These are phyloP conservation scores for Wickerhamomyces sp. DNA, from an alignment of 1,139 yeast genomes.

Conservation along the genomic window DNA sequence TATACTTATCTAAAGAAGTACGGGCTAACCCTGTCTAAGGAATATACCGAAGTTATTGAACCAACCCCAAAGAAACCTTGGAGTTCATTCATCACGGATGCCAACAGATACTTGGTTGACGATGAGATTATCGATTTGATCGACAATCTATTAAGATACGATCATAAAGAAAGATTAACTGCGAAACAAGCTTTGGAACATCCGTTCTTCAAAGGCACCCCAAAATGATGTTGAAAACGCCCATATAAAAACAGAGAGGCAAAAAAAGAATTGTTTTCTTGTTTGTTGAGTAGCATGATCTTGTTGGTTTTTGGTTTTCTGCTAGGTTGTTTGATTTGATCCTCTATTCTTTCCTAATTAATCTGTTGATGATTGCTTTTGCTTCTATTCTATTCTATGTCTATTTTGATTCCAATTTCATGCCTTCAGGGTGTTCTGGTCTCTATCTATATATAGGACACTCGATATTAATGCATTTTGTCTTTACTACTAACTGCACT, in stretches of 20 bases:
- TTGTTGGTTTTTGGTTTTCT: neutral
- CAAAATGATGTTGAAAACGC: neutral
- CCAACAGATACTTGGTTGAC: slow-evolving; percentile 65
- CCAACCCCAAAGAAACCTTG: slow-evolving; percentile 85
- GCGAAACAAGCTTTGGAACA: slow-evolving; percentile 95
- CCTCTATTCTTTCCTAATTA: no score
- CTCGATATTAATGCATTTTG: no score
- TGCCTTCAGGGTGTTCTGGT: no score
- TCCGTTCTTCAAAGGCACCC: slow-evolving; percentile 44
- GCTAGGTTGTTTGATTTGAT: no score
- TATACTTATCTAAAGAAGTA: slow-evolving; percentile 71
- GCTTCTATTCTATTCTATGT: no score
- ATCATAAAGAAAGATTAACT: slow-evolving; percentile 91
- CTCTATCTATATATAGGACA: no score
- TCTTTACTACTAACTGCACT: neutral
- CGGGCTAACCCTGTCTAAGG: slow-evolving; percentile 68
- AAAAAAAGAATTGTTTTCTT: no score
- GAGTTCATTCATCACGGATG: slow-evolving; percentile 71
- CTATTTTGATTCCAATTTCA: no score
- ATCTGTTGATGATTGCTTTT: no score
- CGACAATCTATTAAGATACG: slow-evolving; percentile 80
- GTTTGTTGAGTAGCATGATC: neutral
- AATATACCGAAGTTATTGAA: slow-evolving; percentile 73
- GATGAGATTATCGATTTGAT: slow-evolving; percentile 76
- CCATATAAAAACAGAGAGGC: neutral